A percentile compares a stretch with the other conserved stretches of the same genome.
Evolutionary conservation across 441 rosid species (phyloP).

Genomic region (Codiaeum variegatum): DNA sequence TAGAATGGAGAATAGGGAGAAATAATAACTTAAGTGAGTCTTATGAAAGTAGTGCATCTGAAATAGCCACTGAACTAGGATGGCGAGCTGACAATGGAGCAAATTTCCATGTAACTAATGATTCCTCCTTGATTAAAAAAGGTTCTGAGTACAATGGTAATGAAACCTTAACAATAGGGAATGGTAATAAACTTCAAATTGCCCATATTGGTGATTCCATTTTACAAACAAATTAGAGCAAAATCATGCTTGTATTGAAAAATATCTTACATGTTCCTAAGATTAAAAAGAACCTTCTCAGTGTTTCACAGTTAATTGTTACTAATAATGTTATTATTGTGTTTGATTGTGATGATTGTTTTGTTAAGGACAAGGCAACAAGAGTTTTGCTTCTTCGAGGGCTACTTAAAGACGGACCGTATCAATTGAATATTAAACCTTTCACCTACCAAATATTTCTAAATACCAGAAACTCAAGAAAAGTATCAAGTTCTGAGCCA

Average conservation of each 20-base stretch:
- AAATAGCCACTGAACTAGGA: not conserved
- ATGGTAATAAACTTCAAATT: not conserved
- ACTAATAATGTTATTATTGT: not conserved
- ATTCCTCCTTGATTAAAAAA: not conserved
- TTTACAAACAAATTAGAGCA: no score
- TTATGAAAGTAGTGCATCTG: not conserved
- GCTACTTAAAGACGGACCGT: not conserved
- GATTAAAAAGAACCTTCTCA: not conserved
- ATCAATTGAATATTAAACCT: not conserved
- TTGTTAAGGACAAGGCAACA: not conserved
- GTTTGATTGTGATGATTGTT: not conserved
- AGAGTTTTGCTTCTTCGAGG: not conserved
- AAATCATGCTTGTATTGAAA: no score
- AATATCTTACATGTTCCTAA: not conserved
- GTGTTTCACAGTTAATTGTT: not conserved
- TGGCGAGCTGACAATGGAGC: not conserved
- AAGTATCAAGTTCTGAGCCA: no score
- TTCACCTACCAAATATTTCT: no score
- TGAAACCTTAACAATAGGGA: not conserved
- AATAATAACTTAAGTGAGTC: not conserved
- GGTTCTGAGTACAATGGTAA: not conserved
- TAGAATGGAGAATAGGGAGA: not conserved
- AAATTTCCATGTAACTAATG: not conserved
- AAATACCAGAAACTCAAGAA: no score
- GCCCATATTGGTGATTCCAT: not conserved